These are phyloP conservation scores for Monosporozyma aquatica DNA, from an alignment of 805 yeast genomes.

Conservation along the genomic window DNA sequence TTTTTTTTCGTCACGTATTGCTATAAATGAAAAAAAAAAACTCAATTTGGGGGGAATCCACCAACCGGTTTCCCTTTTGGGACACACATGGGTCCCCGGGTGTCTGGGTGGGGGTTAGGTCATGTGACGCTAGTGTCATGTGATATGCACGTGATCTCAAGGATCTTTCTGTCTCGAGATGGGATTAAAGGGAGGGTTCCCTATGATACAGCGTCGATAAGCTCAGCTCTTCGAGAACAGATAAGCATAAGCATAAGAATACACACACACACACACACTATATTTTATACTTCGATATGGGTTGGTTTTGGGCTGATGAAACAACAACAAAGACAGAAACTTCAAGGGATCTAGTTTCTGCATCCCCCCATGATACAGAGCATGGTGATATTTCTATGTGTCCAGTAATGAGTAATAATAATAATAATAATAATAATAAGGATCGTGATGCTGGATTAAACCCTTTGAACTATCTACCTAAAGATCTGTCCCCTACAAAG, in stretches of 20 bases:
- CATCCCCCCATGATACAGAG: slow-evolving; percentile 23
- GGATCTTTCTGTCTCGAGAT: no score
- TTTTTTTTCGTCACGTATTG: no score
- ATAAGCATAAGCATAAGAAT: no score
- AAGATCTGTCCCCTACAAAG: slow-evolving; percentile 45
- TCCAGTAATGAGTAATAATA: slow-evolving; percentile 31
- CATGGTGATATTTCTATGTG: slow-evolving; percentile 33
- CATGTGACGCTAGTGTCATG: no score
- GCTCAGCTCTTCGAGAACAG: no score
- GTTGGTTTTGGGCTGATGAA: slow-evolving; percentile 79
- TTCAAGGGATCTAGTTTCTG: not conserved
- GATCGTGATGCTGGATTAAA: slow-evolving; percentile 37
- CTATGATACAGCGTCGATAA: no score
- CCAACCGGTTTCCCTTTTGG: no score
- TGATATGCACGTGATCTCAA: not conserved
- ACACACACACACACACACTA: not conserved
- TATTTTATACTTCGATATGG: no score
- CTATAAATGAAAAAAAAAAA: no score
- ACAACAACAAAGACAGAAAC: not conserved
- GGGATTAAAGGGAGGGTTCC: no score
- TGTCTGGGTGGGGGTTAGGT: not conserved
- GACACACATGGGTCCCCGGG: not conserved
- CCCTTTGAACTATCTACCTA: slow-evolving; percentile 87
- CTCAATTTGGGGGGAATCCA: no score
- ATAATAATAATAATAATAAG: slow-evolving; percentile 8